Percentiles rank a stretch among this genome's conserved stretches.
phyloP scores from a whole-genome alignment of 768 basidiomycete species.

The Mrakia gelida region DNA sequence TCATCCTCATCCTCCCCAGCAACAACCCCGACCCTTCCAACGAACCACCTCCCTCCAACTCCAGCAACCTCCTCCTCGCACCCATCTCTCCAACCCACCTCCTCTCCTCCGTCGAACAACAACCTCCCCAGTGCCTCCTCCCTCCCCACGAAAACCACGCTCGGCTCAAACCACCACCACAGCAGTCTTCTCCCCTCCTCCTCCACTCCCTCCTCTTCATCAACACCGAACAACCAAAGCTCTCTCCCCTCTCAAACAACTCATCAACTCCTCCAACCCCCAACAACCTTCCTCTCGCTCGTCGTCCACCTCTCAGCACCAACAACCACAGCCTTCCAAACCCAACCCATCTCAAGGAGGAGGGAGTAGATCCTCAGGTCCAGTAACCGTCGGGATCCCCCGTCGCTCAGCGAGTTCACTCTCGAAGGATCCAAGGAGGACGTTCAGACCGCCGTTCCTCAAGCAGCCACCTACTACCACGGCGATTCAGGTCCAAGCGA shows the following conservation, averaged over 20 bases:
- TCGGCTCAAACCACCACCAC: background rate
- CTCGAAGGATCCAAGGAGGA: background rate
- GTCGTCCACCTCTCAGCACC: background rate
- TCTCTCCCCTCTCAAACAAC: slow-evolving; percentile 8
- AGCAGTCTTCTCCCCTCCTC: background rate
- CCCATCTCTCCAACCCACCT: background rate
- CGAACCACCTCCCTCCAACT: slow-evolving; percentile 7
- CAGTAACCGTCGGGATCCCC: background rate
- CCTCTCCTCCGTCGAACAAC: background rate
- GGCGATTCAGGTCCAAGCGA: background rate
- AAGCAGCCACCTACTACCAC: background rate
- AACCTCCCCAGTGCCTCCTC: slow-evolving; percentile 7
- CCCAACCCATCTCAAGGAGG: background rate
- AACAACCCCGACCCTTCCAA: background rate
- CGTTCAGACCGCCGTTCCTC: background rate
- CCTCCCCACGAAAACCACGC: slow-evolving; percentile 6
- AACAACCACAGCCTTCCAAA: background rate
- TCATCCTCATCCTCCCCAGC: background rate
- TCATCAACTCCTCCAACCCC: background rate
- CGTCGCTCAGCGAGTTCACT: background rate
- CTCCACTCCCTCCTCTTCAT: too few relatives aligned
- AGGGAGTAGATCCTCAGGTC: background rate
- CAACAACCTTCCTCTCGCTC: background rate
- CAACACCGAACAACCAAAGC: background rate
- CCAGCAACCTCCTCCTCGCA: background rate